Evolutionary conservation across 441 rosid species (phyloP).

Genomic region (Melastoma candidum): DNA sequence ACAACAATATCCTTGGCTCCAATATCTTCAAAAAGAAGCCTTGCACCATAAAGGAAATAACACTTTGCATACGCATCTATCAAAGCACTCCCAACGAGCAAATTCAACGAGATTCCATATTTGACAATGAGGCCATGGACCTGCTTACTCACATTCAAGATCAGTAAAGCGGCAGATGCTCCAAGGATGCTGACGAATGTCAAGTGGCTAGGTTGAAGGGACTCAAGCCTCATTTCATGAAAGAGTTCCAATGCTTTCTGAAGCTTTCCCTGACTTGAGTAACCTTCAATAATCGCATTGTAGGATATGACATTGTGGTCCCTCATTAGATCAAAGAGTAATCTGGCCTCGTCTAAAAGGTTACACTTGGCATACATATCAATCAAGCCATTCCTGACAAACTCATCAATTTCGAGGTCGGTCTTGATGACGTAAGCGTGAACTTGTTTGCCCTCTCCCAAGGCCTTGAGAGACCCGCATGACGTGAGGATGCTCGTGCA

Average conservation of each 20-base stretch:
- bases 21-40: constrained; percentile 54
- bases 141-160: constrained; percentile 45
- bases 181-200: constrained; percentile 71
- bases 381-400: constrained; percentile 48
- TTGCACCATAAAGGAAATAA: constrained; percentile 37
- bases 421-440: constrained; percentile 54
- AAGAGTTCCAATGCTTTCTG: constrained; percentile 46
- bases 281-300: constrained; percentile 71
- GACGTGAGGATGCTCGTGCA: constrained; percentile 56
- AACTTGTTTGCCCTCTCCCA: constrained; percentile 48
- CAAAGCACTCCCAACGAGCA: constrained; percentile 48
- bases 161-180: constrained; percentile 34
- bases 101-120: constrained; percentile 33
- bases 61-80: constrained; percentile 61
- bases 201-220: constrained; percentile 38
- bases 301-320: constrained; percentile 41
- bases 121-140: constrained; percentile 54
- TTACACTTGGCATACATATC: constrained; percentile 67
- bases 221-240: constrained; percentile 38
- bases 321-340: constrained; percentile 35
- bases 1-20: constrained; percentile 54
- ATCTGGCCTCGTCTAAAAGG: constrained; percentile 42
- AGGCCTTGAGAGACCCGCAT: constrained; percentile 44
- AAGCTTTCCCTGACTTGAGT: constrained; percentile 41
- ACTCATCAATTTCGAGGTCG: constrained; percentile 39